Percentiles rank a stretch among this genome's conserved stretches.
Conservation (phyloP, 179 eudicot genomes). For the Gypsophila paniculata region DNA sequence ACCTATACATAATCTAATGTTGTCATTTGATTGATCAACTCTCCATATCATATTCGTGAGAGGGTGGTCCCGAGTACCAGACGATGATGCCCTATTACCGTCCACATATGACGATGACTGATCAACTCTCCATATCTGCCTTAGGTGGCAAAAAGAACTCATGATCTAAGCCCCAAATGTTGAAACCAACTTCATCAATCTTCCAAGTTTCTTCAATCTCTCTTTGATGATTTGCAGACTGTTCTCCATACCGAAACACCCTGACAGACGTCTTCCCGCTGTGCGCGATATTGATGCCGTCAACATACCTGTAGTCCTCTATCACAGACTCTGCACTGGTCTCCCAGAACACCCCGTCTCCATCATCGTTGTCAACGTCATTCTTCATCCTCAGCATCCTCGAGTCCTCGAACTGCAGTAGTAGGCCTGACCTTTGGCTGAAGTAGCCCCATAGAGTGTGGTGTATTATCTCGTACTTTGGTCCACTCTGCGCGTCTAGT, state of each 20-base stretch:
- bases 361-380: constrained; percentile 47
- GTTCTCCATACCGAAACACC: constrained; percentile 80
- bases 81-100: too few species aligned
- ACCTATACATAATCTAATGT: too few species aligned
- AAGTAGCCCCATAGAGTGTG: constrained; percentile 96
- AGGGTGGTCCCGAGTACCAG: too few species aligned
- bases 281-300: constrained; percentile 82
- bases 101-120: too few species aligned
- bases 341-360: constrained; percentile 93
- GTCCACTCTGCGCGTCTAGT: constrained; percentile 65
- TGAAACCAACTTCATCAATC: constrained; percentile 85
- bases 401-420: constrained; percentile 86
- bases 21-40: too few species aligned
- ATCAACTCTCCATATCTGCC: constrained; percentile 4
- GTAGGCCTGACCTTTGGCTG: constrained; percentile 84
- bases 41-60: too few species aligned
- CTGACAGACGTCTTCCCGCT: constrained; percentile 73
- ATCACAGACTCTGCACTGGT: constrained; percentile 79
- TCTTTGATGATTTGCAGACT: constrained; percentile 82
- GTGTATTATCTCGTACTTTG: constrained; percentile 68
- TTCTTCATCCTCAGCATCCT: constrained; percentile 63
- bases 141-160: constrained; percentile 76
- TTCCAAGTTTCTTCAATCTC: constrained; percentile 85
- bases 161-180: constrained; percentile 50
- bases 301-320: constrained; percentile 75